Evolutionary conservation across 2,329 filamentous ascomycete species (phyloP), one percentile per base, ranked within the genome.

Genomic region (Xylaria hypoxylon): DNA sequence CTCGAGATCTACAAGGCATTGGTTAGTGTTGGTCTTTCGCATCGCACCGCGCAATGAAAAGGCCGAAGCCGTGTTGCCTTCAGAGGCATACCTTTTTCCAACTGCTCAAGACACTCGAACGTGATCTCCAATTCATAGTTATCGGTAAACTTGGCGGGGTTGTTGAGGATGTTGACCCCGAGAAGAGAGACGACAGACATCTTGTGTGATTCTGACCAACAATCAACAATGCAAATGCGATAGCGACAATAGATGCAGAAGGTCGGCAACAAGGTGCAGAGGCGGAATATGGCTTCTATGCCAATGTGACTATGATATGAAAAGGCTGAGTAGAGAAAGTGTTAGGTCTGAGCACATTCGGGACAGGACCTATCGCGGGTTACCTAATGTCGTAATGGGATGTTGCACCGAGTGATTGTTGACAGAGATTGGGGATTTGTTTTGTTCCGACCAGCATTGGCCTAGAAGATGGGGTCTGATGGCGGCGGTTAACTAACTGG

Each of bases 81-180:
- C 13, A 15, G 24, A 44, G 47, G 70, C 80, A 35, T 80, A 94
- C 94, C 94, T 82, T 97, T 97, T 79, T 97, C 92, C 44, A 99
- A 87, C 73, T 91, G 89, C 84, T 99, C 96, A 26, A 98, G 89
- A 77, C 96, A 98, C 82, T 99, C 96, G 70, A 99, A 99, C 19
- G 96, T 99, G 79, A 99, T 98, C 82, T 99, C 95, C 74, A 99
- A 97, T 80, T 96, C 90, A 80, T 99, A 99, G 61, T 93, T 90
- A 79, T 95, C 92, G 75, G 89, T 91, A 83, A 99, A 98, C 74
- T 92, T 89, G 76, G 96, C 94, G 77, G 96, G 96, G 84, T 99
- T 99, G 88, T 99, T 98, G 79, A 94, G 86, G 74, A 99, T 92
- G 81, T 96, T 92, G 76, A 99, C 96, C 77, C 95, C 95, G 73